Evolutionary conservation across 163 green algal genomes (phyloP).

Genomic region (Trebouxiophyceae sp.): DNA sequence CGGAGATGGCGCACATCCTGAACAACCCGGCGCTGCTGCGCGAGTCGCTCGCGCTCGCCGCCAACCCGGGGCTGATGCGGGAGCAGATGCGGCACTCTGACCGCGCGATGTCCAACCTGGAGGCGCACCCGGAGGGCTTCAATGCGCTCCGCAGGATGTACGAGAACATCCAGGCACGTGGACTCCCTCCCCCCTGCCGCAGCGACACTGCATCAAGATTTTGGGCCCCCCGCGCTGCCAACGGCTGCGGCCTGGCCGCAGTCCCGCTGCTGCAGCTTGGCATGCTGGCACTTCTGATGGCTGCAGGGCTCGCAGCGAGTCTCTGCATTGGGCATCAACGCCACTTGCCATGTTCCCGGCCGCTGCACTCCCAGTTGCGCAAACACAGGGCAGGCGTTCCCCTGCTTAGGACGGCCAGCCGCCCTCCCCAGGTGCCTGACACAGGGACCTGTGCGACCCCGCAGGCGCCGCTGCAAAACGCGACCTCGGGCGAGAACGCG

Average conservation of each 20-base stretch:
- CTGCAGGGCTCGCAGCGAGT: too few species aligned
- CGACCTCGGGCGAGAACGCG: slow-evolving; percentile 18
- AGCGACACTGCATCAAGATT: not conserved
- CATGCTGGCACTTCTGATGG: too few species aligned
- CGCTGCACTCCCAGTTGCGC: too few species aligned
- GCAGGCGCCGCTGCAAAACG: slow-evolving; percentile 79
- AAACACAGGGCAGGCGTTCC: too few species aligned
- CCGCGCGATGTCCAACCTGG: slow-evolving; percentile 88
- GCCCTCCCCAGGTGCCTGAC: too few species aligned
- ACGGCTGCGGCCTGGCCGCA: too few species aligned
- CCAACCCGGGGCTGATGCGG: slow-evolving; percentile 85
- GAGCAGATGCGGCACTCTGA: slow-evolving; percentile 91
- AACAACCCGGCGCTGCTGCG: slow-evolving; percentile 84
- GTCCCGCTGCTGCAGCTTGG: too few species aligned
- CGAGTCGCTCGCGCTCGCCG: slow-evolving; percentile 72
- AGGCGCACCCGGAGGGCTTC: slow-evolving; percentile 91
- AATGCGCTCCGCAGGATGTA: slow-evolving; percentile 91
- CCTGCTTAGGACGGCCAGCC: too few species aligned
- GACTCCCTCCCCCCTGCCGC: not conserved
- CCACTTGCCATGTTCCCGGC: too few species aligned
- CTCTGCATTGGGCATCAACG: too few species aligned
- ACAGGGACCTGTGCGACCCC: too few species aligned
- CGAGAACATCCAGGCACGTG: slow-evolving; percentile 74
- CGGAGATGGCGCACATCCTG: slow-evolving; percentile 65
- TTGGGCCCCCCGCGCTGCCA: too few species aligned